Base-by-base conservation (phyloP, 73 alveolate species). In the Urostyla sp. region DNA sequence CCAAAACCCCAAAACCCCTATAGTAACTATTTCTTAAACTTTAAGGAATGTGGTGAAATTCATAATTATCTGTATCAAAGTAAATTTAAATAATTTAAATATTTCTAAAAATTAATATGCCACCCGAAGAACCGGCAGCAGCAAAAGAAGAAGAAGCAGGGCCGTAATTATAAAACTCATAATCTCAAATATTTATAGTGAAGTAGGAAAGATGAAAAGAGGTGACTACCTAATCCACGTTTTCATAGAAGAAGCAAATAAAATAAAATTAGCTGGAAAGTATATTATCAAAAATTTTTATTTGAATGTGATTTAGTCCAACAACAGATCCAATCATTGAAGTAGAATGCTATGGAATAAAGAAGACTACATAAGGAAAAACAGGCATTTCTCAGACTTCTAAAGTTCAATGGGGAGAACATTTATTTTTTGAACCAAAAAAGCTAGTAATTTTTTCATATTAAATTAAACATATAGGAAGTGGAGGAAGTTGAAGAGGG, bases 311-410 rank as follows among this genome's bases (percentile, higher is more conserved):
- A 20, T 30, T 61, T 67, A 63, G 79, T 5, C 61, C 37, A 13
- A 87, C 96, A 4, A 74, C 91, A 8, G 95, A 91, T 59, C 98
- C 98, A 18, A 49, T 93, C 10, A 85, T 93, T 21, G 85, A 66
- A 63, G 78, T 90, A 23, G 67, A 58, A 50, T 40, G 87, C 0
- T 55, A 76, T 31, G 89, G 75, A 0, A 53, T 57, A 48, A 90
- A 66, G 61, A 75, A 87, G 55, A 90, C 26, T 81, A 82, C 96
- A 48, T 52, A 76, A 0, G 32, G 80, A 20, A 83, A 90, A 50
- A 87, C 87, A 45, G 96, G 83, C 40, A 75, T 92, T 30, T 94
- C 95, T 7, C 51, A 77, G 0, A 48, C 90, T 3, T 40, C 48
- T 2, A 72, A 82, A 11, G 89, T 80, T 31, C 45, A 67, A 7